Evolutionary conservation across 768 basidiomycete species (phyloP).

Genomic region (Podaxis sp.): DNA sequence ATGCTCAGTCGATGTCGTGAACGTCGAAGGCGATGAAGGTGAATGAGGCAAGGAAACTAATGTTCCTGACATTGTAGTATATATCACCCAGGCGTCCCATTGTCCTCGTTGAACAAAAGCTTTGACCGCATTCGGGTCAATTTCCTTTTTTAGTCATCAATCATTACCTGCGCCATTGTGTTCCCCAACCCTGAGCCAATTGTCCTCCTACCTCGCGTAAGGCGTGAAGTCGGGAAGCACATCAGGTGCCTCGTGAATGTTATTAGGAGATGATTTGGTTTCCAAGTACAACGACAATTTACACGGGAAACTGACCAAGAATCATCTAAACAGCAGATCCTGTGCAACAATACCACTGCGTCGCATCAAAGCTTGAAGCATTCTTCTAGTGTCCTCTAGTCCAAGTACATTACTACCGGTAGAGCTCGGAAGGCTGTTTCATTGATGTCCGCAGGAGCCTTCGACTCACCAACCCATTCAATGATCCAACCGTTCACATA

Average conservation of each 20-base stretch:
- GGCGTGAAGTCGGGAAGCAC: neutral
- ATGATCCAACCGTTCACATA: too few relatives aligned
- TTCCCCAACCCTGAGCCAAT: constrained; percentile 12
- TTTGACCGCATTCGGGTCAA: constrained; percentile 20
- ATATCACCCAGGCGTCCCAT: constrained; percentile 16
- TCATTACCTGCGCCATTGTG: constrained; percentile 15
- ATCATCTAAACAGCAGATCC: neutral
- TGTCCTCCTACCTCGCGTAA: constrained; percentile 4
- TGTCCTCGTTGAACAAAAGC: constrained; percentile 28
- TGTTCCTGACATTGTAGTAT: constrained; percentile 7
- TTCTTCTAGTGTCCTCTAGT: too few relatives aligned
- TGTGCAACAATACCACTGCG: neutral
- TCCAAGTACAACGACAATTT: neutral
- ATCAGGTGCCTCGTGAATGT: neutral
- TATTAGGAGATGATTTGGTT: neutral
- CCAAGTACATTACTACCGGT: too few relatives aligned
- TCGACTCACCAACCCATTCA: too few relatives aligned
- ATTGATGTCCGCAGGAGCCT: too few relatives aligned
- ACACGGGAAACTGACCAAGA: neutral
- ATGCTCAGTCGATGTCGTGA: neutral
- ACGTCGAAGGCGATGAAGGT: neutral
- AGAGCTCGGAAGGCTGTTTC: too few relatives aligned
- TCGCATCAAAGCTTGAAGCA: neutral
- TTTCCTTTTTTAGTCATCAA: constrained; percentile 27
- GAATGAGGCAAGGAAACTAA: neutral